Evolutionary conservation across 2,329 filamentous ascomycete species (phyloP).

Genomic region (Xylariaceae sp.): DNA sequence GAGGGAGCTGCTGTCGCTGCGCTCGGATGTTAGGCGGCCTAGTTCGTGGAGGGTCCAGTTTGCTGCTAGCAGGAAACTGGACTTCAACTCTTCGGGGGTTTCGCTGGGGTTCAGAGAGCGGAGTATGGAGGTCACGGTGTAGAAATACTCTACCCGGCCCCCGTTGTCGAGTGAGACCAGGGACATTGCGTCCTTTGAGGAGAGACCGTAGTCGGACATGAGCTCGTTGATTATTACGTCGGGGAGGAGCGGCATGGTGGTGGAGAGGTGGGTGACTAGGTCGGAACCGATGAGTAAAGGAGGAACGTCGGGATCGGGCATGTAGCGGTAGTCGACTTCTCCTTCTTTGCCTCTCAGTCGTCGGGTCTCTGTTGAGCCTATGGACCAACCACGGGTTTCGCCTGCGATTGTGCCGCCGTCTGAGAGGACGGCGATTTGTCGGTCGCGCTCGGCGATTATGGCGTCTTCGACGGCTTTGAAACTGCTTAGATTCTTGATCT

Average conservation of each 20-base stretch:
- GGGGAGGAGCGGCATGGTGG: conserved; percentile 67
- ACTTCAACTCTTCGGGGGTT: conserved; percentile 23
- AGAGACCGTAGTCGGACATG: conserved; percentile 63
- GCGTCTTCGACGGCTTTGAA: conserved; percentile 95
- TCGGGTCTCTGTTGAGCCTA: conserved; percentile 78
- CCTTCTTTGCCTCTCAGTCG: conserved; percentile 89
- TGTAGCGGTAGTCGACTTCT: conserved; percentile 96
- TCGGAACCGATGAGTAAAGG: conserved; percentile 73
- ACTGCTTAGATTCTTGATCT: conserved; percentile 96
- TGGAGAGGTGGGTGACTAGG: conserved; percentile 62
- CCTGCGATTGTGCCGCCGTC: conserved; percentile 71
- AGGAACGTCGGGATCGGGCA: conserved; percentile 90
- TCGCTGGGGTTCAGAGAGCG: conserved; percentile 18
- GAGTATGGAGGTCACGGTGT: conserved; percentile 57
- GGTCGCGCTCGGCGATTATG: conserved; percentile 83
- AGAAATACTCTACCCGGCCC: conserved; percentile 78
- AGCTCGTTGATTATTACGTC: conserved; percentile 67
- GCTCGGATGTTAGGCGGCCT: conserved; percentile 61
- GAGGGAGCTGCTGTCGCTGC: conserved; percentile 32
- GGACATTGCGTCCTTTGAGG: conserved; percentile 78
- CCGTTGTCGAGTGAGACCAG: conserved; percentile 76
- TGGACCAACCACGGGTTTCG: conserved; percentile 90
- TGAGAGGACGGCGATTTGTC: conserved; percentile 80
- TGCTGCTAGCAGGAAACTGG: conserved; percentile 47
- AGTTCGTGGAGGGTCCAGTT: conserved; percentile 76